Percentiles rank a stretch among this genome's conserved stretches.
Conservation (phyloP, 2,329 filamentous ascomycete genomes). For the Nemania serpens region DNA sequence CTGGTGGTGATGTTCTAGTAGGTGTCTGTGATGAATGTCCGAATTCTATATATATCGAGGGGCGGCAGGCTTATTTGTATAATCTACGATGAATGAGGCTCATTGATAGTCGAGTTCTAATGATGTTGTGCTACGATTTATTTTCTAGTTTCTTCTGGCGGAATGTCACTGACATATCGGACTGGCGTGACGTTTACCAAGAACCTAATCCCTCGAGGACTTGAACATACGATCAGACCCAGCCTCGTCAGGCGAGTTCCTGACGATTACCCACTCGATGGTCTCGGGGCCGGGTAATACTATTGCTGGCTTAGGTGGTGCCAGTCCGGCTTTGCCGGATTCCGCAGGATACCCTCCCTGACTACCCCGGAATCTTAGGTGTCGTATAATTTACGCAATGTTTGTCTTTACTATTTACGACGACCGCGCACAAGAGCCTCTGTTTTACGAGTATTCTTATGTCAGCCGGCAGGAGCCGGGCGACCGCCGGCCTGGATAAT, state of each 20-base stretch:
- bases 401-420: not conserved
- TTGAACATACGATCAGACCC: constrained; percentile 19
- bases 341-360: not conserved
- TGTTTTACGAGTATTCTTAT: not conserved
- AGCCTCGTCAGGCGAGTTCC: constrained; percentile 22
- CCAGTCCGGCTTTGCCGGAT: not conserved
- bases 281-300: not conserved
- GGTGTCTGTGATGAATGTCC: not conserved
- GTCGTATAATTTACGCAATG: not conserved
- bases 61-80: constrained; percentile 12
- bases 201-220: constrained; percentile 9
- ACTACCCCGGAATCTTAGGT: constrained; percentile 2
- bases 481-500: not conserved
- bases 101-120: not conserved
- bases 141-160: not conserved
- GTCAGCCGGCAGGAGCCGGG: constrained; percentile 17
- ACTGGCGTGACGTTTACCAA: constrained; percentile 11
- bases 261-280: constrained; percentile 7
- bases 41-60: not conserved
- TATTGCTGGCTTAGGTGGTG: not conserved
- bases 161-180: not conserved
- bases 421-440: not conserved
- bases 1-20: not conserved
- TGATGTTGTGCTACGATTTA: not conserved
- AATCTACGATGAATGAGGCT: not conserved